A percentile compares a stretch with the other conserved stretches of the same genome.
These are phyloP conservation scores for Xanthoceras sorbifolium DNA, from an alignment of 345 rosid species.

Conservation along the genomic window DNA sequence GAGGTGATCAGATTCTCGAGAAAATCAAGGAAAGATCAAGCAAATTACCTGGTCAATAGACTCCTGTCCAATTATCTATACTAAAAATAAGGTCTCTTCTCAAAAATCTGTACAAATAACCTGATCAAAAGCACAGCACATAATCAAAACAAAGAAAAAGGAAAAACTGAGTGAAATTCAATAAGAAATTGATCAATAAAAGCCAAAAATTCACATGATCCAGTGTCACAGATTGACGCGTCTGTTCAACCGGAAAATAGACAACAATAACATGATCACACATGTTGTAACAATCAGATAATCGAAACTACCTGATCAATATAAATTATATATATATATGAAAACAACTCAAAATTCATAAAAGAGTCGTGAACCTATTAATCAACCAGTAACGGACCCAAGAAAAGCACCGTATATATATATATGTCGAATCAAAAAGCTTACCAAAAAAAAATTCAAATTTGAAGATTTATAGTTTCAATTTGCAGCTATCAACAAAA, in stretches of 20 bases:
- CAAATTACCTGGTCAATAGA: constrained; percentile 48
- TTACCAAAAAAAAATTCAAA: constrained; percentile 20
- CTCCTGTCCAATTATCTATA: constrained; percentile 16
- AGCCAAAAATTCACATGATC: not conserved
- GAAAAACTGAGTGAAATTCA: not conserved
- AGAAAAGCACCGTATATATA: not conserved
- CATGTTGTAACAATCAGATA: not conserved
- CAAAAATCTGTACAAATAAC: constrained; percentile 20
- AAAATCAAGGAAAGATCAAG: constrained; percentile 14
- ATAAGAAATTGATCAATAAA: not conserved
- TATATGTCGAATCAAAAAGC: constrained; percentile 6
- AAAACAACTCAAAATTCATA: not conserved
- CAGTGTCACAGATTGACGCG: constrained; percentile 10
- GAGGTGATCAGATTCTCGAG: constrained; percentile 23
- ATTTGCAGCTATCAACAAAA: constrained; percentile 1
- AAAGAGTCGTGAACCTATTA: not conserved
- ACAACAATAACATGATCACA: not conserved
- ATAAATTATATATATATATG: not conserved
- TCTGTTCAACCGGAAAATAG: not conserved
- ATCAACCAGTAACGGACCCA: not conserved
- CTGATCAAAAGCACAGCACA: constrained; percentile 28
- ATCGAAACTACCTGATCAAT: constrained; percentile 11
- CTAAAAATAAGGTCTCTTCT: constrained; percentile 10
- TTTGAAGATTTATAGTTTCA: not conserved
- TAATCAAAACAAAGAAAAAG: constrained; percentile 11